Base-by-base conservation (phyloP, 163 green algal species). In the Botryococcus braunii region DNA sequence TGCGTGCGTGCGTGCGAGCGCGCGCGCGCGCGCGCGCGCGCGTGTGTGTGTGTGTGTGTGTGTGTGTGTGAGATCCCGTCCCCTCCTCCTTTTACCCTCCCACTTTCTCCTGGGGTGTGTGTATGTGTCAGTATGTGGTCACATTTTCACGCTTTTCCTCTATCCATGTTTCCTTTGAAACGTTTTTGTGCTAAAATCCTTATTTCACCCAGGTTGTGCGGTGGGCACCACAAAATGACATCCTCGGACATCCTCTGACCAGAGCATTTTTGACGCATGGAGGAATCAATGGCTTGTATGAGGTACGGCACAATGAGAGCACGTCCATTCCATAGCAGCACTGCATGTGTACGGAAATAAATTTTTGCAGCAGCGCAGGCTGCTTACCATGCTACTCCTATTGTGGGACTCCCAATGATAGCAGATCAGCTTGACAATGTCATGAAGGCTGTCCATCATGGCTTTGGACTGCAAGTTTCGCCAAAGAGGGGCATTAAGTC, bases 121-220 rank as follows among this genome's bases (percentile, higher is more conserved):
- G n/a, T n/a, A n/a, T n/a, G n/a, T n/a, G n/a, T n/a, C n/a, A n/a
- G n/a, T n/a, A n/a, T n/a, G n/a, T n/a, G n/a, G n/a, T n/a, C n/a
- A n/a, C n/a, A n/a, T n/a, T n/a, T n/a, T n/a, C n/a, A n/a, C n/a
- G n/a, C n/a, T n/a, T n/a, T n/a, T n/a, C n/a, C n/a, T n/a, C n/a
- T n/a, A n/a, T n/a, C n/a, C n/a, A n/a, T n/a, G n/a, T n/a, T n/a
- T n/a, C n/a, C n/a, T n/a, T n/a, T n/a, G n/a, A n/a, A n/a, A n/a
- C n/a, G n/a, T n/a, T n/a, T n/a, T n/a, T n/a, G n/a, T n/a, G n/a
- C n/a, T n/a, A n/a, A n/a, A n/a, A n/a, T n/a, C n/a, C n/a, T n/a
- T n/a, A n/a, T n/a, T n/a, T n/a, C n/a, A n/a, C n/a, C n/a, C 56
- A 63, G 56, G 56, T 63, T 25, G 56, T 63, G 56, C 56, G 41